Percentiles rank a stretch among this genome's conserved stretches.
Evolutionary conservation across 305 asterid species (phyloP).

Genomic region (Fraxinus angustifolia): DNA sequence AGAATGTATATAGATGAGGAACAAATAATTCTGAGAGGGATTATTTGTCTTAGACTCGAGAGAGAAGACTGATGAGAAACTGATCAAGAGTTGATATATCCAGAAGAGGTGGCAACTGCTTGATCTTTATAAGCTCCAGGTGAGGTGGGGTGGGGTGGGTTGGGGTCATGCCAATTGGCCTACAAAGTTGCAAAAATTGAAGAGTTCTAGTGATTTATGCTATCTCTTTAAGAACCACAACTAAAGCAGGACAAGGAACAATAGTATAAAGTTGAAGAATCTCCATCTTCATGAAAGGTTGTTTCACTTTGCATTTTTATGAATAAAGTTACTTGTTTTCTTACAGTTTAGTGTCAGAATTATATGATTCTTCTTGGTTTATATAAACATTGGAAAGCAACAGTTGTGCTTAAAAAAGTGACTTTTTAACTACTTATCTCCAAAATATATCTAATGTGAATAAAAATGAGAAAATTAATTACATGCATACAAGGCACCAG

Average conservation of each 20-base stretch:
- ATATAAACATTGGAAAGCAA: not conserved
- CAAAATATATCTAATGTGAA: not conserved
- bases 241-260: not conserved
- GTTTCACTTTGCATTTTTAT: not conserved
- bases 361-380: not conserved
- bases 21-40: not conserved
- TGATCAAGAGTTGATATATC: conserved; percentile 24
- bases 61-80: not conserved
- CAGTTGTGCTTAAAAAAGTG: not conserved
- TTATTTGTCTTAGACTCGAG: not conserved
- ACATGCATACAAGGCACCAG: not conserved
- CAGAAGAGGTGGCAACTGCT: conserved; percentile 23
- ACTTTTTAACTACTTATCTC: not conserved
- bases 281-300: not conserved
- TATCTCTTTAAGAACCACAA: not conserved
- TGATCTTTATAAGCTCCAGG: conserved; percentile 41
- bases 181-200: conserved; percentile 1
- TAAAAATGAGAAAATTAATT: not conserved
- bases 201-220: not conserved
- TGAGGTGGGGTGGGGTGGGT: not conserved
- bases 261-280: not conserved
- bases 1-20: not conserved
- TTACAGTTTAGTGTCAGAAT: not conserved
- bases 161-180: not conserved
- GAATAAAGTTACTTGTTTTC: not conserved